These are phyloP conservation scores for Cylindrotheca closterium DNA, from an alignment of 108 stramenopile genomes.

Conservation along the genomic window DNA sequence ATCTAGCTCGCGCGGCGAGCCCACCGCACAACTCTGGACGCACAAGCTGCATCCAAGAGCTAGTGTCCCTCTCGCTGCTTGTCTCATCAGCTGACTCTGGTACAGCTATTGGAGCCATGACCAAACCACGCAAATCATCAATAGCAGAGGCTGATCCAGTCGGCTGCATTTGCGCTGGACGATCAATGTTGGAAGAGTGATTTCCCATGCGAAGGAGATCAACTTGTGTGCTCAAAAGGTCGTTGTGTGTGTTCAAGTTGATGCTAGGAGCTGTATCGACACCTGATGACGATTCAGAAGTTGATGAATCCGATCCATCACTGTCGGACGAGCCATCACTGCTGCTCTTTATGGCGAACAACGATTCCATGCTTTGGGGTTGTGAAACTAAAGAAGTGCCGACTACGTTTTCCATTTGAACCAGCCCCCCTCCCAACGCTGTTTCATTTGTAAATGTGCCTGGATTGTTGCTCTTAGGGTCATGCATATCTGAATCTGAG, in stretches of 20 bases:
- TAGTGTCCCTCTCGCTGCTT: constrained; percentile 51
- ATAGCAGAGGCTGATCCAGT: constrained; percentile 18
- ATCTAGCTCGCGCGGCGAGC: constrained; percentile 57
- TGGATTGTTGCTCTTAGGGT: not conserved
- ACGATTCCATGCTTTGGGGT: not conserved
- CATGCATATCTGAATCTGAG: constrained; percentile 11
- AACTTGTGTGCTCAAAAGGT: constrained; percentile 3
- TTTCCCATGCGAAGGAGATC: constrained; percentile 25
- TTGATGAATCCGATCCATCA: constrained; percentile 4
- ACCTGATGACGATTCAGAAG: constrained; percentile 5
- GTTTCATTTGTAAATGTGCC: not conserved
- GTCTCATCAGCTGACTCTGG: constrained; percentile 35
- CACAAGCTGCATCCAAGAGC: constrained; percentile 68
- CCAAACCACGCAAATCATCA: constrained; percentile 72
- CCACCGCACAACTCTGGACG: constrained; percentile 74
- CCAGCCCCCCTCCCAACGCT: not conserved
- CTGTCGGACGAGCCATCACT: constrained; percentile 13
- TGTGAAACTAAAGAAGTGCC: not conserved
- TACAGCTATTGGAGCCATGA: constrained; percentile 73
- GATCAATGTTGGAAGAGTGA: constrained; percentile 1
- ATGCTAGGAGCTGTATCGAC: constrained; percentile 3
- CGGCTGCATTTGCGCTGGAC: not conserved
- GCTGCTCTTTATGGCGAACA: constrained; percentile 19
- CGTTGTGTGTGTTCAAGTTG: constrained; percentile 2
- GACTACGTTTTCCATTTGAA: not conserved